Evolutionary conservation across 345 rosid species (phyloP).

Genomic region (Eucalyptus pauciflora): DNA sequence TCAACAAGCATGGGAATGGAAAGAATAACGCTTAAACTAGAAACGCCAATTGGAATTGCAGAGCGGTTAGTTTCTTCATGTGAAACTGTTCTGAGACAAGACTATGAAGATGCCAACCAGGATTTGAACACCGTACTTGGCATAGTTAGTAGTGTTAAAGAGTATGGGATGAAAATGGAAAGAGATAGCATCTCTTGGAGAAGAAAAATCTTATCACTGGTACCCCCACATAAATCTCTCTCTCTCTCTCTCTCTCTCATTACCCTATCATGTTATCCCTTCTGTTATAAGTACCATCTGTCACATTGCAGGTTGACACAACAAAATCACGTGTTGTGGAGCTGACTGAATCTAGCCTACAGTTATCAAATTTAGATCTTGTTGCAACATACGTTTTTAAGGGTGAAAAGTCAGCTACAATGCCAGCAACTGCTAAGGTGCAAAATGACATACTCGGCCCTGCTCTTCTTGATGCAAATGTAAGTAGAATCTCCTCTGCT

Average conservation of each 20-base stretch:
- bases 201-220: constrained; percentile 53
- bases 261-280: not conserved
- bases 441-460: constrained; percentile 68
- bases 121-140: constrained; percentile 49
- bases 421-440: constrained; percentile 50
- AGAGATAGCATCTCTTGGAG: constrained; percentile 79
- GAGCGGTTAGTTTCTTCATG: constrained; percentile 66
- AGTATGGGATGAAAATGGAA: constrained; percentile 47
- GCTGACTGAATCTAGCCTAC: constrained; percentile 63
- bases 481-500: constrained; percentile 19
- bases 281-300: not conserved
- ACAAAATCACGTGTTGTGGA: constrained; percentile 65
- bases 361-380: constrained; percentile 71
- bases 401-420: constrained; percentile 38
- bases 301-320: constrained; percentile 47
- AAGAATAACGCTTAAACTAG: constrained; percentile 88
- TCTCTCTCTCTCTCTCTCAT: not conserved
- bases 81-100: constrained; percentile 51
- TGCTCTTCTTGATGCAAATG: constrained; percentile 62
- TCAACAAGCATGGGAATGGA: constrained; percentile 69
- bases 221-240: constrained; percentile 7
- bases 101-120: constrained; percentile 37
- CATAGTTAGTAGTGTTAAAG: constrained; percentile 47
- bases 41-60: constrained; percentile 78
- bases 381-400: constrained; percentile 44